Evolutionary conservation across 1,284 basidiomycete species (phyloP), one percentile per base, ranked within the genome.

Genomic region (Tilletiopsis washingtonensis): DNA sequence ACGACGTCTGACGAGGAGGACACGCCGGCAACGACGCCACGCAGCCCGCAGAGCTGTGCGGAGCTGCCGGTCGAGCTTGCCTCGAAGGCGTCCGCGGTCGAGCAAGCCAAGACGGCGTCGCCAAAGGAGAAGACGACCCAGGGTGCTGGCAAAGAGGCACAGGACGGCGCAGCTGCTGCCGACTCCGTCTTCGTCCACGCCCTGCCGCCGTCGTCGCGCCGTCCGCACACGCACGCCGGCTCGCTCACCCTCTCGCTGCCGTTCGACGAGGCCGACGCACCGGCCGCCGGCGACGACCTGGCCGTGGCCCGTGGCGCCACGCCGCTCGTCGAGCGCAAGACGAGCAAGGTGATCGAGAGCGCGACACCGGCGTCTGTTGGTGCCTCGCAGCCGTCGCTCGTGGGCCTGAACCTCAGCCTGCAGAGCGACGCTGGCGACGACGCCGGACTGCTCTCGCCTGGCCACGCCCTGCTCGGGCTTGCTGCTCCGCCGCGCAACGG

Each of bases 131-230:
- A 14, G 27, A 14, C 12, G 15, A n/a, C 15, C 14, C 21, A 43
- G 5, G 25, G 14, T 19, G 17, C 36, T n/a, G 47, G 23, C 11
- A 44, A 49, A 23, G 25, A 14, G 17, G 29, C 25, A 46, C n/a
- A n/a, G 11, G 29, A 36, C 24, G 39, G n/a, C 17, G 12, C 21
- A 7, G 39, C 21, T 3, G 17, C 11, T 7, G 24, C 17, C 14
- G 49, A 51, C 40, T 44, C 49, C 6, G 49, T 51, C 4, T 51
- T 51, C 26, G 47, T 40, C 32, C 49, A 49, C 23, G 49, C 49
- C 2, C 34, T 51, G 4, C 44, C 44, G 9, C 36, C 47, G 19
- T 51, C 49, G 7, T 46, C 49, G 17, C 21, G 43, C 12, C 29
- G 47, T 6, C 24, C 36, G 15, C 49, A 49, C 24, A 42, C 47